Percentiles rank a stretch among this genome's conserved stretches.
Conservation (phyloP, 2,329 filamentous ascomycete genomes). For the Leptographium radiaticola region DNA sequence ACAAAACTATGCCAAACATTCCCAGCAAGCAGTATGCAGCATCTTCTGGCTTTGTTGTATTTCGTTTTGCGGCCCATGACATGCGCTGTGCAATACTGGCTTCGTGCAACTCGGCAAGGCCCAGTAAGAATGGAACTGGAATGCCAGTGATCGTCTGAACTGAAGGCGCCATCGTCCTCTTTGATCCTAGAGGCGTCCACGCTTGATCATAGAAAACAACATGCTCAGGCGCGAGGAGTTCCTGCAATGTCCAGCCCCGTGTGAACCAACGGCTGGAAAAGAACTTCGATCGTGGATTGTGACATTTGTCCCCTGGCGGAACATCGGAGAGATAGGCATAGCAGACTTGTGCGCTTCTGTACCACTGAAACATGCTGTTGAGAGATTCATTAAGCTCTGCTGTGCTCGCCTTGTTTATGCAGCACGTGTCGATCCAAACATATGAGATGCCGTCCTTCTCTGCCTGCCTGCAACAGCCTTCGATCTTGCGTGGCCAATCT, state of each 20-base stretch:
- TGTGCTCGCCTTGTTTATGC: constrained; percentile 2
- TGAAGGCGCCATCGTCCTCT: too few relatives aligned
- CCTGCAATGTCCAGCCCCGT: constrained; percentile 13
- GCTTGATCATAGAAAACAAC: constrained; percentile 10
- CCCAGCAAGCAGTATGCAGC: too few relatives aligned
- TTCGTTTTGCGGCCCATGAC: too few relatives aligned
- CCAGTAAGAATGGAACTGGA: too few relatives aligned
- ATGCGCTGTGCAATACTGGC: too few relatives aligned
- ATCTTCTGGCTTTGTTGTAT: too few relatives aligned
- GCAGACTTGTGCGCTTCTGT: constrained; percentile 2
- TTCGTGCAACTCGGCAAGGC: too few relatives aligned
- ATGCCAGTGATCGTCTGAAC: too few relatives aligned
- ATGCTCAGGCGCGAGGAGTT: constrained; percentile 11
- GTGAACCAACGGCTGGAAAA: constrained; percentile 4
- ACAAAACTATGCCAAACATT: too few relatives aligned
- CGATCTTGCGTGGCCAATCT: not conserved
- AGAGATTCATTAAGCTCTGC: constrained; percentile 4
- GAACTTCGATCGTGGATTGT: not conserved
- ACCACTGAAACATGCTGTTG: constrained; percentile 9
- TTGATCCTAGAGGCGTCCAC: constrained; percentile 3
- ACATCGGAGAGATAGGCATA: constrained; percentile 8
- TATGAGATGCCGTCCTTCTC: not conserved
- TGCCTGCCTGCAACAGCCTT: not conserved
- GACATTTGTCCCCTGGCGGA: not conserved
- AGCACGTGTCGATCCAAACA: constrained; percentile 5